Conservation (phyloP, 768 basidiomycete genomes). For the Collybia sordida region DNA sequence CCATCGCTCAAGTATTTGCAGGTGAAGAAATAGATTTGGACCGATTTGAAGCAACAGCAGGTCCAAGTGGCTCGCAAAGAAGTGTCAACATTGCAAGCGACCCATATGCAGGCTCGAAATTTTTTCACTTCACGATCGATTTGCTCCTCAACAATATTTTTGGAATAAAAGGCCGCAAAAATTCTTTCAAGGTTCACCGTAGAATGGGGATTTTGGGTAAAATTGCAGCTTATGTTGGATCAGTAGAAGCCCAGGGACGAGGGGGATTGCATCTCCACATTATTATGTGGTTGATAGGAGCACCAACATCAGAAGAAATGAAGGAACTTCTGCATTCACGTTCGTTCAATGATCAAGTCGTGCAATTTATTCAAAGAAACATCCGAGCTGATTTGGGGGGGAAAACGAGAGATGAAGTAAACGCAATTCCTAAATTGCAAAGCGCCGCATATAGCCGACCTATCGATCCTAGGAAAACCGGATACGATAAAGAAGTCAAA, state of each 20-base stretch:
- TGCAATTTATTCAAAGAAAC: conserved; percentile 25
- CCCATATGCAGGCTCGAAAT: conserved; percentile 41
- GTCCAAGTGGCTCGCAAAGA: conserved; percentile 19
- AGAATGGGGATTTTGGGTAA: conserved; percentile 37
- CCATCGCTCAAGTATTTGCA: conserved; percentile 41
- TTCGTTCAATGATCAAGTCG: conserved; percentile 25
- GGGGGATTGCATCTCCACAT: conserved; percentile 42
- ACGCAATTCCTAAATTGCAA: too few relatives aligned
- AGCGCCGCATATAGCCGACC: conserved; percentile 15
- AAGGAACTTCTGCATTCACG: conserved; percentile 15
- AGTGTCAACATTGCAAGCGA: conserved; percentile 31
- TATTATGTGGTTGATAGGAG: conserved; percentile 33
- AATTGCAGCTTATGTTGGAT: conserved; percentile 32
- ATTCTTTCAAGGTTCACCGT: conserved; percentile 12
- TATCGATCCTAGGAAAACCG: conserved; percentile 13
- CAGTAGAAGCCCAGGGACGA: conserved; percentile 39
- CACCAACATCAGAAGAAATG: conserved; percentile 23
- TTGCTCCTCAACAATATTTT: conserved; percentile 31
- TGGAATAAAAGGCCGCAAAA: too few relatives aligned
- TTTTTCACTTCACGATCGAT: conserved; percentile 34
- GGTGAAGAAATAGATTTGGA: conserved; percentile 45
- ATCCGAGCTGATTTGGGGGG: conserved; percentile 30
- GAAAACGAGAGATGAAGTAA: not conserved
- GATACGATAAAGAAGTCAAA: conserved; percentile 15
- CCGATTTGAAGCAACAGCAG: conserved; percentile 20